phyloP scores from a whole-genome alignment of 2,329 filamentous ascomycete species.

The Didymella keratinophila region DNA sequence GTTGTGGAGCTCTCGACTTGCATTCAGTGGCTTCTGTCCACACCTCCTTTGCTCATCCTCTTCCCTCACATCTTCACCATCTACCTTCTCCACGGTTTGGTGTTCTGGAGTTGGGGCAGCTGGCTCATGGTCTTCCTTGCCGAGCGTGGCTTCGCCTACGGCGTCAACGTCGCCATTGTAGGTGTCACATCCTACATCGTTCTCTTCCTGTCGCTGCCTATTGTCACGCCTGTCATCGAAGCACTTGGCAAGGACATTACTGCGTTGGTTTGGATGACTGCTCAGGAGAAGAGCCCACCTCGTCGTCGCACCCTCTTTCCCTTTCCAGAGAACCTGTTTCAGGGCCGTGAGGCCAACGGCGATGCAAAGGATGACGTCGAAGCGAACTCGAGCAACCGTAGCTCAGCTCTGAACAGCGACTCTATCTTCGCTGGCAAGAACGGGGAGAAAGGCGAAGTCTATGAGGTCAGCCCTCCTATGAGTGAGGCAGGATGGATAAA shows the following conservation, averaged over 20 bases:
- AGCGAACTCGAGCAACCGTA: constrained; percentile 9
- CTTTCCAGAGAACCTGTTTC: constrained; percentile 36
- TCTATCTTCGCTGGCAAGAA: constrained; percentile 2
- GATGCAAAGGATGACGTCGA: constrained; percentile 18
- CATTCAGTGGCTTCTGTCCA: constrained; percentile 54
- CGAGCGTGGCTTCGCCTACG: constrained; percentile 41
- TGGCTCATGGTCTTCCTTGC: constrained; percentile 50
- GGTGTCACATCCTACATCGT: constrained; percentile 49
- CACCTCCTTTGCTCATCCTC: constrained; percentile 51
- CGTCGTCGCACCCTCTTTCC: constrained; percentile 45
- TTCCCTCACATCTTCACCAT: constrained; percentile 61
- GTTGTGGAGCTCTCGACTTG: constrained; percentile 47
- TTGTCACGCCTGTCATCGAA: constrained; percentile 51
- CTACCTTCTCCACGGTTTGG: constrained; percentile 58
- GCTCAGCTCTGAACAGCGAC: constrained; percentile 2
- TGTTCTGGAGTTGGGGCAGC: constrained; percentile 56
- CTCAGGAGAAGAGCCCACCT: constrained; percentile 46
- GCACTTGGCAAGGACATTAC: constrained; percentile 52
- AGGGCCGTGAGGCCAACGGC: constrained; percentile 19
- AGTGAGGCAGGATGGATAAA: constrained; percentile 1
- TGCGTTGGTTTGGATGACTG: constrained; percentile 47
- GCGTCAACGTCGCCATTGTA: constrained; percentile 46
- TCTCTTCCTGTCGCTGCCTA: constrained; percentile 44
- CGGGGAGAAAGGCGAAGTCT: background rate
- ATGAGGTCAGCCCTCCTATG: background rate